A percentile compares a stretch with the other conserved stretches of the same genome.
phyloP scores from a whole-genome alignment of 371 early-diverging fungal genomes.

The Rhizopus sp. region DNA sequence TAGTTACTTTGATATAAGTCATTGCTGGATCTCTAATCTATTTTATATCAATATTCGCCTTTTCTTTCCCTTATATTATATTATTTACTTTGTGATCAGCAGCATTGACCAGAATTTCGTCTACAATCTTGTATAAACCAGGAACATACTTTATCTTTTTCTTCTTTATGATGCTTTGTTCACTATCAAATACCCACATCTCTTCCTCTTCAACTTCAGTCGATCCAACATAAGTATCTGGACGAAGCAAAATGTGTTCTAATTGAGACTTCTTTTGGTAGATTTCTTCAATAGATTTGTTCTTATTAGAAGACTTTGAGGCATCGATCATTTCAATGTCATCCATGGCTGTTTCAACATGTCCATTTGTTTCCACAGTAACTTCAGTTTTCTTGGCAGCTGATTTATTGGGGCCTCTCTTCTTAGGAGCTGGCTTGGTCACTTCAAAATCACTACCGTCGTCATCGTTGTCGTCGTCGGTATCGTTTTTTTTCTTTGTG shows the following conservation, averaged over 20 bases:
- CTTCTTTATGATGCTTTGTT: constrained; percentile 66
- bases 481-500: background rate
- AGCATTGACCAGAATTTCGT: constrained; percentile 99
- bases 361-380: background rate
- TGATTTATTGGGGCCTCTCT: background rate
- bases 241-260: constrained; percentile 98
- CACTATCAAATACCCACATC: constrained; percentile 88
- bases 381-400: constrained; percentile 12
- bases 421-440: constrained; percentile 1
- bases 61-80: background rate
- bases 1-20: constrained; percentile 91
- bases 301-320: background rate
- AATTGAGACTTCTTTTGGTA: constrained; percentile 99
- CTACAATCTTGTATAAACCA: constrained; percentile 99
- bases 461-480: constrained; percentile 1
- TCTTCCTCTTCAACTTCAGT: constrained; percentile 83
- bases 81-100: constrained; percentile 84
- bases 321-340: constrained; percentile 12
- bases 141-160: constrained; percentile 90
- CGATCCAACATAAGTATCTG: constrained; percentile 99
- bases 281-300: constrained; percentile 79
- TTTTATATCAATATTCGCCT: background rate
- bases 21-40: constrained; percentile 93
- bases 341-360: background rate
- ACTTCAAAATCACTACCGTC: background rate